Conservation (phyloP, 176 grass and related monocot species). For the Puya raimondii region DNA sequence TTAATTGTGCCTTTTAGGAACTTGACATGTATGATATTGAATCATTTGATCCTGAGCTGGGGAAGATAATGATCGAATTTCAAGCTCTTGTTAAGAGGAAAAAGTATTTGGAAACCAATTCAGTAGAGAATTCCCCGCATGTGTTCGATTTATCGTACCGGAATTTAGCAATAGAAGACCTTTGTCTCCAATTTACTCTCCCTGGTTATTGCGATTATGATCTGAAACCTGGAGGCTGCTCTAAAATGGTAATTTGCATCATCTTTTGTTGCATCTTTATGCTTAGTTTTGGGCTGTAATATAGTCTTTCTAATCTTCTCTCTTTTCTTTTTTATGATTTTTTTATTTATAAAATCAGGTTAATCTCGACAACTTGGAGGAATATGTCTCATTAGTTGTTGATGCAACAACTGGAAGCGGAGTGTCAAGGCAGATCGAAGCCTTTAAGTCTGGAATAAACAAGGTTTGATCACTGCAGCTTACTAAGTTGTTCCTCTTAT, state of each 20-base stretch:
- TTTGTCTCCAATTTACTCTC: conserved; percentile 72
- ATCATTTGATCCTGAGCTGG: conserved; percentile 60
- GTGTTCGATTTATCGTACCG: conserved; percentile 31
- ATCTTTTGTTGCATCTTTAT: not conserved
- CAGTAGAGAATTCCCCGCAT: not conserved
- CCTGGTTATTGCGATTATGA: conserved; percentile 49
- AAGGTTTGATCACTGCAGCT: conserved; percentile 23
- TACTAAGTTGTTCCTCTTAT: not conserved
- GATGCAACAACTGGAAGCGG: conserved; percentile 45
- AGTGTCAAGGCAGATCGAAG: conserved; percentile 37
- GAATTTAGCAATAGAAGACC: conserved; percentile 40
- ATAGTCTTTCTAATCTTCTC: not conserved
- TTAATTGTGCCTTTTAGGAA: conserved; percentile 34
- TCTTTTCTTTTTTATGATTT: not conserved
- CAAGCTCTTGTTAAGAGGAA: conserved; percentile 51
- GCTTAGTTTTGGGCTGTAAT: not conserved
- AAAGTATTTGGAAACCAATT: conserved; percentile 38
- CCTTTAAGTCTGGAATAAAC: conserved; percentile 55
- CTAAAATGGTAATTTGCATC: conserved; percentile 8
- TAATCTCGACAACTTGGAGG: conserved; percentile 38
- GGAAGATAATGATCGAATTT: conserved; percentile 58
- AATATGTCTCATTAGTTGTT: conserved; percentile 45
- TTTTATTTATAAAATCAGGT: conserved; percentile 38
- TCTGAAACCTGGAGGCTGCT: conserved; percentile 28
- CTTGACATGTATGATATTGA: conserved; percentile 70